phyloP scores from a whole-genome alignment of 768 basidiomycete genomes.

The Mycena galericulata region DNA sequence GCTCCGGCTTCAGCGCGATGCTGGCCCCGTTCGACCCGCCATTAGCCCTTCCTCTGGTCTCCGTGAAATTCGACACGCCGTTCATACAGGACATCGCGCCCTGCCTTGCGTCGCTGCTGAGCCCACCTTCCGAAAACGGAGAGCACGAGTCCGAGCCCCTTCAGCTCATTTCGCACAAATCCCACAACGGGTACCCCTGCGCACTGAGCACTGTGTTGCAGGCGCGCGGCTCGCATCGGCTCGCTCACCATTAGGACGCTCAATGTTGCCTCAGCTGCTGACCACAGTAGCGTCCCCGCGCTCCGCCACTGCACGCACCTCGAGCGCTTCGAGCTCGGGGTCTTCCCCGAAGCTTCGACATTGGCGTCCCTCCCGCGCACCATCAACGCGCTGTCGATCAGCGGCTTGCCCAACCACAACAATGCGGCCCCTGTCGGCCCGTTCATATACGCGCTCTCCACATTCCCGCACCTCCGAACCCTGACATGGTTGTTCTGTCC shows the following conservation, averaged over 20 bases:
- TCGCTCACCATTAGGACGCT: constrained; percentile 18
- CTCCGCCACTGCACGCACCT: constrained; percentile 18
- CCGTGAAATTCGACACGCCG: constrained; percentile 17
- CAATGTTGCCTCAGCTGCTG: too few species aligned
- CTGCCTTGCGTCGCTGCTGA: constrained; percentile 26
- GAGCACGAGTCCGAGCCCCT: neutral
- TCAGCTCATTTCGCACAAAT: constrained; percentile 27
- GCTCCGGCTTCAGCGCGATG: neutral
- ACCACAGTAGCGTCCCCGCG: neutral
- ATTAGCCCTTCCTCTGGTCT: constrained; percentile 12
- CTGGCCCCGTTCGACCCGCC: constrained; percentile 25
- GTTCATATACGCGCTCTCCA: too few species aligned
- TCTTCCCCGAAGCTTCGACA: constrained; percentile 12
- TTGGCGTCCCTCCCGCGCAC: constrained; percentile 20
- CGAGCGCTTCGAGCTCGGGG: constrained; percentile 27
- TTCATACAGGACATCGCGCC: constrained; percentile 14
- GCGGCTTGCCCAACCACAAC: neutral
- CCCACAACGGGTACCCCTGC: neutral
- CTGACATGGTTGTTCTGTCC: too few species aligned
- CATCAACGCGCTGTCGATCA: constrained; percentile 16
- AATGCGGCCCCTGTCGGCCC: neutral
- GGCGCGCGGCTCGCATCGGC: constrained; percentile 20
- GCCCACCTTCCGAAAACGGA: neutral
- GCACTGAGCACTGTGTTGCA: neutral
- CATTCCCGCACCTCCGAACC: too few species aligned